Conservation (phyloP, 345 rosid genomes). For the Dipteronia dyeriana region DNA sequence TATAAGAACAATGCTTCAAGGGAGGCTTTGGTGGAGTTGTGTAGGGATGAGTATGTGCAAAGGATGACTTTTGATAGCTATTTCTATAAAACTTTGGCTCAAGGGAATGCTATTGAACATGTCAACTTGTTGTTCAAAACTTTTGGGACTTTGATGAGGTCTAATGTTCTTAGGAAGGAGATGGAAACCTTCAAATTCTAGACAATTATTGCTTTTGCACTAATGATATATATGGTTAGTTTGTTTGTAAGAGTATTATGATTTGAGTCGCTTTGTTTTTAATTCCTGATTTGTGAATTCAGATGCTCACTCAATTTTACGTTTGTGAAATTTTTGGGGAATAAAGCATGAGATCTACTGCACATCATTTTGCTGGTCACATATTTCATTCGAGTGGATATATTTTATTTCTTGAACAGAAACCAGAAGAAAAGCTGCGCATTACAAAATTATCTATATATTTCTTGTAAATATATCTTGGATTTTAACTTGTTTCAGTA, state of each 20-base stretch:
- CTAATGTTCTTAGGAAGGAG: constrained; percentile 42
- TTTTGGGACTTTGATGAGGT: constrained; percentile 46
- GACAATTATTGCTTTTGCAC: too few species aligned
- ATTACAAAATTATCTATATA: neutral
- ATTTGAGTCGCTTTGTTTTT: too few species aligned
- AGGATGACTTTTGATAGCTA: constrained; percentile 71
- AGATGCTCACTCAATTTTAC: too few species aligned
- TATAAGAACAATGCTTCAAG: constrained; percentile 45
- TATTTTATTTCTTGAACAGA: neutral
- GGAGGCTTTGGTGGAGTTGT: constrained; percentile 74
- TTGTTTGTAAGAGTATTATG: too few species aligned
- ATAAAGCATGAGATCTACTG: neutral
- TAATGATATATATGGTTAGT: too few species aligned
- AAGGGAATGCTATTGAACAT: constrained; percentile 45
- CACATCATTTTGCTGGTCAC: neutral
- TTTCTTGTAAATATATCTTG: neutral
- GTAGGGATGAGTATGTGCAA: constrained; percentile 69
- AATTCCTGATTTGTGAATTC: too few species aligned
- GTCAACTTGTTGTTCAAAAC: constrained; percentile 45
- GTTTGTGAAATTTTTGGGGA: too few species aligned
- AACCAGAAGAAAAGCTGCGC: neutral
- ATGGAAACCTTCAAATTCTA: constrained; percentile 32
- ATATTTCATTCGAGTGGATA: neutral
- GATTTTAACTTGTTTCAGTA: constrained; percentile 23
- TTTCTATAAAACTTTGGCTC: constrained; percentile 58